Percentiles rank a stretch among this genome's conserved stretches.
phyloP scores from a whole-genome alignment of 1,139 yeast species.

The Zygosaccharomyces sapae region DNA sequence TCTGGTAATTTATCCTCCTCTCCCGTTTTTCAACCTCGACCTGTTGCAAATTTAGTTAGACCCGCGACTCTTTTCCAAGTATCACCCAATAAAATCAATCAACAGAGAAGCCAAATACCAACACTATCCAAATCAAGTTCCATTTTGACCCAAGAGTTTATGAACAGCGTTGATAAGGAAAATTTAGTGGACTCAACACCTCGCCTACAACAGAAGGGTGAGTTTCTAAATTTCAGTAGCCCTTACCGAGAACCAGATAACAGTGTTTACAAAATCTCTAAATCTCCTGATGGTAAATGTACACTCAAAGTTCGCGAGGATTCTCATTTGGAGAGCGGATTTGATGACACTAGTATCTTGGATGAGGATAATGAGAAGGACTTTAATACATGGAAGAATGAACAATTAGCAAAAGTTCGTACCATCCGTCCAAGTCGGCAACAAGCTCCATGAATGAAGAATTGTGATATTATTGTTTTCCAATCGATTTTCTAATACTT shows the following conservation, averaged over 20 bases:
- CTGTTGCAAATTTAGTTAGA: slow-evolving; percentile 11
- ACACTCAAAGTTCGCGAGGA: slow-evolving; percentile 23
- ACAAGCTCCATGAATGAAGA: not conserved
- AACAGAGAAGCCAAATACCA: slow-evolving; percentile 20
- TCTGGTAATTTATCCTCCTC: slow-evolving; percentile 11
- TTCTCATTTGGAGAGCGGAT: slow-evolving; percentile 13
- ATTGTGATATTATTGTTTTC: not conserved
- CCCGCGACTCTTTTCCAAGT: slow-evolving; percentile 29
- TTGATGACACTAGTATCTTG: slow-evolving; percentile 30
- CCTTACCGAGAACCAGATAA: slow-evolving; percentile 30
- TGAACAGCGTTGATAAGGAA: slow-evolving; percentile 13
- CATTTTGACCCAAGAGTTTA: slow-evolving; percentile 7
- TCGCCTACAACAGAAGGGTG: slow-evolving; percentile 5
- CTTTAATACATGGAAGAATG: slow-evolving; percentile 30
- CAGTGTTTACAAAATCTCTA: slow-evolving; percentile 31
- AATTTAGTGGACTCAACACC: slow-evolving; percentile 15
- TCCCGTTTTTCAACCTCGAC: slow-evolving; percentile 9
- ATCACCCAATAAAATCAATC: slow-evolving; percentile 21
- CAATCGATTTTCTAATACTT: not conserved
- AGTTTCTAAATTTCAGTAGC: slow-evolving; percentile 16
- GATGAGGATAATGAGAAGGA: slow-evolving; percentile 31
- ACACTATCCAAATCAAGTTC: slow-evolving; percentile 15
- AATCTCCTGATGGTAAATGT: slow-evolving; percentile 34
- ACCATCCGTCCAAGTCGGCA: not conserved
- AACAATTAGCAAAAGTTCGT: slow-evolving; percentile 26